A percentile compares a stretch with the other conserved stretches of the same genome.
These are phyloP conservation scores for Stromatinia cepivora DNA, from an alignment of 2,329 filamentous ascomycete genomes.

Conservation along the genomic window DNA sequence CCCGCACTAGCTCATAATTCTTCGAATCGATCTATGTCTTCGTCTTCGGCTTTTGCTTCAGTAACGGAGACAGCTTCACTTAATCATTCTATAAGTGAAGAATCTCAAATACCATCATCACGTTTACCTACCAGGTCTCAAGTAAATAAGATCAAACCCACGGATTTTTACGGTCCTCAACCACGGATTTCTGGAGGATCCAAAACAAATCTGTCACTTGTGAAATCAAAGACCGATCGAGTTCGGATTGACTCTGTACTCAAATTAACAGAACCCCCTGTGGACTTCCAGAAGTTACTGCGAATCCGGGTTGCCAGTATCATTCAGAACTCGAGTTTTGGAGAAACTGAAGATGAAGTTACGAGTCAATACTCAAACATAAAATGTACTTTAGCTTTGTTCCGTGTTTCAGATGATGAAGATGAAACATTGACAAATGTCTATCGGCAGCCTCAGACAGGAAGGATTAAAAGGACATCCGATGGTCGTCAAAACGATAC, in stretches of 20 bases:
- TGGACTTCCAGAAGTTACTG: slow-evolving; percentile 31
- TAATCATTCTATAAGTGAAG: slow-evolving; percentile 30
- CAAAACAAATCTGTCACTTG: neutral
- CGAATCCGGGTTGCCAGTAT: slow-evolving; percentile 33
- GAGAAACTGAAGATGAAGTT: slow-evolving; percentile 7
- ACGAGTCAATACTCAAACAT: slow-evolving; percentile 27
- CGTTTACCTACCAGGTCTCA: slow-evolving; percentile 20
- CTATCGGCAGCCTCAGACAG: slow-evolving; percentile 12
- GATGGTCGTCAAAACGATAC: neutral
- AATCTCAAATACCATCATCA: slow-evolving; percentile 18
- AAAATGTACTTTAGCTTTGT: slow-evolving; percentile 31
- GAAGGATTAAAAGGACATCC: slow-evolving; percentile 5
- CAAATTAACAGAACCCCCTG: slow-evolving; percentile 23
- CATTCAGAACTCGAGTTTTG: slow-evolving; percentile 11
- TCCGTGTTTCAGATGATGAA: slow-evolving; percentile 28
- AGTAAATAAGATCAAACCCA: slow-evolving; percentile 27
- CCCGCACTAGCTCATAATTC: neutral
- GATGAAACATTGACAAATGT: slow-evolving; percentile 26
- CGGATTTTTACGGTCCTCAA: slow-evolving; percentile 29
- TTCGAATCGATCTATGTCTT: slow-evolving; percentile 1
- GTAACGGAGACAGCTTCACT: slow-evolving; percentile 8
- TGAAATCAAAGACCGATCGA: neutral
- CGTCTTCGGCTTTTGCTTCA: slow-evolving; percentile 10
- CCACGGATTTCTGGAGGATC: neutral
- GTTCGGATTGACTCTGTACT: slow-evolving; percentile 14